Evolutionary conservation across 2,329 filamentous ascomycete species (phyloP), one percentile per base, ranked within the genome.

Genomic region (Curvularia verruculosa): DNA sequence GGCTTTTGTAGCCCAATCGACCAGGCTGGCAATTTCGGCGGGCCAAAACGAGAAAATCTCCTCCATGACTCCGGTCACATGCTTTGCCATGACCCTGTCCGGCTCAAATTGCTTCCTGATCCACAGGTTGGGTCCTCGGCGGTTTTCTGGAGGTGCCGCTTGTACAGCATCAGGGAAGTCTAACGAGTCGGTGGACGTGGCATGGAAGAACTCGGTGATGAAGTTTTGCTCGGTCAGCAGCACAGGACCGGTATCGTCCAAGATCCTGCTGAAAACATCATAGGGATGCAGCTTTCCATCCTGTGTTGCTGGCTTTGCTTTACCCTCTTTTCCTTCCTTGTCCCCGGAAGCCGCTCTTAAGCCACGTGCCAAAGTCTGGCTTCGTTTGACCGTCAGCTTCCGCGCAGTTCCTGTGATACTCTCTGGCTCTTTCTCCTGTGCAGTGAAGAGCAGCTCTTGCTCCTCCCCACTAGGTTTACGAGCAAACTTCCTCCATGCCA

Each of bases 201-300:
- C 87, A 68, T 98, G 94, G 83, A 98, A 98, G 75, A 97, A 95
- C 66, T 96, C 92, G n/a, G 96, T 88, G 47, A 97, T 83, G 72
- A 98, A 99, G 73, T 97, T 98, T 75, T 99, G 94, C 77, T 99
- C 95, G 75, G 94, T 93, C 66, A 92, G 88, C 56, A 97, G 87
- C 54, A 96, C 83, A 5, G 89, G 91, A 43, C 93, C 80, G 62
- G 95, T 85, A 68, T 97, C 92, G 55, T 95, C 89, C 59, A 97
- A 79, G 12, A 91, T 87, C 36, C 87, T 88, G 0, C 86, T 83
- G 75, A 98, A 96, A 2, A 91, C 87, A 75, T 96, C 92, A 66
- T 88, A 94, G 0, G 91, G 87, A 64, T 90, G 83, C 56, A 89
- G 84, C 67, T 87, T 86, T 52, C 86, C 87, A 64, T 89, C 87